Percentiles rank a stretch among this genome's conserved stretches.
Conservation (phyloP, 1,284 basidiomycete species). For the Leccinum griseonigrum region DNA sequence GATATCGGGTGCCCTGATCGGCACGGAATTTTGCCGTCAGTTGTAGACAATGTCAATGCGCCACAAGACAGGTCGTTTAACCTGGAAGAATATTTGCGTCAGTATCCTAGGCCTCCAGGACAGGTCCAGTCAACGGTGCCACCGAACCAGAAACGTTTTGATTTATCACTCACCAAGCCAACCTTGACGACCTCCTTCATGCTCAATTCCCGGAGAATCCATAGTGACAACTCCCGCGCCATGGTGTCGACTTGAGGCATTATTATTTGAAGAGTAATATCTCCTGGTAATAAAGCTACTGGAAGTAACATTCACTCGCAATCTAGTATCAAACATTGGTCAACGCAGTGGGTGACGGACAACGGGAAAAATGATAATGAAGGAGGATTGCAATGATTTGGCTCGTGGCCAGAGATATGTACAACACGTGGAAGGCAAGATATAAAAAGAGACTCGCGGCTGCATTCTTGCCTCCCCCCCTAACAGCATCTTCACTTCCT, state of each 20-base stretch:
- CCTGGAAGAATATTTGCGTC: constrained; percentile 38
- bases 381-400: neutral
- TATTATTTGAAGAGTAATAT: constrained; percentile 77
- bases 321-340: constrained; percentile 48
- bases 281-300: constrained; percentile 68
- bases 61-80: constrained; percentile 77
- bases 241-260: constrained; percentile 74
- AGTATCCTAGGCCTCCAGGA: constrained; percentile 7
- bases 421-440: neutral
- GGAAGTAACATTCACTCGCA: constrained; percentile 36
- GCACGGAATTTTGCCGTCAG: constrained; percentile 74
- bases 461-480: constrained; percentile 68
- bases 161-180: constrained; percentile 43
- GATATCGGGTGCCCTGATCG: constrained; percentile 54
- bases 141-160: neutral
- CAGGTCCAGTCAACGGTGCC: neutral
- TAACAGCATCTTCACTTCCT: constrained; percentile 61
- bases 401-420: neutral
- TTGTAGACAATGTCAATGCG: constrained; percentile 63
- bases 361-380: neutral
- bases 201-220: constrained; percentile 63
- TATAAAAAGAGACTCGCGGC: constrained; percentile 47
- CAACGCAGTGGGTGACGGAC: constrained; percentile 6
- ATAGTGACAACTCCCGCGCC: constrained; percentile 62
- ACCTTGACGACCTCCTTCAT: constrained; percentile 65